phyloP scores from a whole-genome alignment of 2,329 filamentous ascomycete genomes.

The Claviceps spartinae region DNA sequence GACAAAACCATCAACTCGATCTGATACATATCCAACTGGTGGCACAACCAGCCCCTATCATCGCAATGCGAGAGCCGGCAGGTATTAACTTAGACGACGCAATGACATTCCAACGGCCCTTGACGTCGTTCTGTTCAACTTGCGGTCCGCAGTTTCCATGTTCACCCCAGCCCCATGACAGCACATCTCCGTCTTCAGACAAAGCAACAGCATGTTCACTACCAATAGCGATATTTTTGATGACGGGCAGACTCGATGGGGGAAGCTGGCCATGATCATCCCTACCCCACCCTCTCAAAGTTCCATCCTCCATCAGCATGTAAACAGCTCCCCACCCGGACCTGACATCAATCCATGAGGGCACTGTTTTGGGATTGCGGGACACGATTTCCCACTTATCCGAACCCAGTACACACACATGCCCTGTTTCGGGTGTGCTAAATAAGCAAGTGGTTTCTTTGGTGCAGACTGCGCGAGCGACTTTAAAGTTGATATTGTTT shows the following conservation, averaged over 20 bases:
- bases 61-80: constrained; percentile 36
- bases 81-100: constrained; percentile 42
- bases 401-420: constrained; percentile 55
- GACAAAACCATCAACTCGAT: constrained; percentile 1
- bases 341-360: constrained; percentile 52
- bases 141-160: constrained; percentile 86
- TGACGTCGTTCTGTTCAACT: constrained; percentile 51
- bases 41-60: constrained; percentile 74
- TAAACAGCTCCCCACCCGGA: constrained; percentile 78
- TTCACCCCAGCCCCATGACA: constrained; percentile 94
- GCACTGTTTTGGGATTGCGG: constrained; percentile 36
- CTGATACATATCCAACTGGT: constrained; percentile 64
- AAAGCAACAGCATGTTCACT: constrained; percentile 82
- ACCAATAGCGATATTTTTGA: constrained; percentile 59
- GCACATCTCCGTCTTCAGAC: constrained; percentile 48
- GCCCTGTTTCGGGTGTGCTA: constrained; percentile 37
- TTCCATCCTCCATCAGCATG: constrained; percentile 48
- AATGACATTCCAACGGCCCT: constrained; percentile 55
- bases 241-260: constrained; percentile 42
- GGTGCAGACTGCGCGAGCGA: constrained; percentile 58
- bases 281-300: constrained; percentile 62
- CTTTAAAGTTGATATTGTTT: constrained; percentile 43
- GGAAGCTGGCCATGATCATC: constrained; percentile 75
- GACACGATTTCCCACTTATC: constrained; percentile 59
- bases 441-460: constrained; percentile 75